Base-by-base conservation (phyloP, 2,329 filamentous ascomycete genomes). In the Ceratocystis cacaofunesta region DNA sequence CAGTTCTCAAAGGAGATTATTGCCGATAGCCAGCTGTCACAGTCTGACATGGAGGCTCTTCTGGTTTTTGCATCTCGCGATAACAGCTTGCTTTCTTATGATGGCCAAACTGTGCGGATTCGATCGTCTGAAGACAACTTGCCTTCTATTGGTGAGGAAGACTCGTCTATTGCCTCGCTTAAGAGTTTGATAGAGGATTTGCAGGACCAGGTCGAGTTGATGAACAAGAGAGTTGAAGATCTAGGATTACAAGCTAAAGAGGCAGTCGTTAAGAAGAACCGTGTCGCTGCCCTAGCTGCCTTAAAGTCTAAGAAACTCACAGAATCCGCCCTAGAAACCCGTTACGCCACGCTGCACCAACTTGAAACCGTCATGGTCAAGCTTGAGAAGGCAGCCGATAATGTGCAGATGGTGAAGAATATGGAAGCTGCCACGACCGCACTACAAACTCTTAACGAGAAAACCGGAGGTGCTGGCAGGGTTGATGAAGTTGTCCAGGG, bases 321-420 rank as follows among this genome's bases (percentile, higher is more conserved):
- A 32, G 91, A 96, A 74, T 78, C 82, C 1, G 88, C 85, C 10
- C 80, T 97, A 0, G 78, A 83, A 36, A 84, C 85, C 69, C 85
- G 92, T 12, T 84, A 86, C 36, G 85, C 85, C 7, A 89, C 89
- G 0, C 81, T 96, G 1, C 78, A 80, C 52, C 91, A 96, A 74
- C 81, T 99, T 1, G 91, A 97, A 75, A 85, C 89, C 68, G 86
- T 95, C 0, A 88, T 90, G 64, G 75, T 80, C n/a, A 88, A 87
- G 72, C 89, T 99, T 63, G 87, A 96, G 73, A 86, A 92, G 74
- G 94, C 94, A 0, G 82, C 85, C 0, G 89, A 92, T 74, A 89
- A 96, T 69, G 85, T 95, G 7, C 87, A 90, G 70, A 82, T 96
- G 15, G 85, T 97, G 7, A 82, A 83, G 67, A 86, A 91, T 5